A percentile compares a stretch with the other conserved stretches of the same genome.
Conservation (phyloP, 1,139 yeast species). For the Magnusiomyces ingens region DNA sequence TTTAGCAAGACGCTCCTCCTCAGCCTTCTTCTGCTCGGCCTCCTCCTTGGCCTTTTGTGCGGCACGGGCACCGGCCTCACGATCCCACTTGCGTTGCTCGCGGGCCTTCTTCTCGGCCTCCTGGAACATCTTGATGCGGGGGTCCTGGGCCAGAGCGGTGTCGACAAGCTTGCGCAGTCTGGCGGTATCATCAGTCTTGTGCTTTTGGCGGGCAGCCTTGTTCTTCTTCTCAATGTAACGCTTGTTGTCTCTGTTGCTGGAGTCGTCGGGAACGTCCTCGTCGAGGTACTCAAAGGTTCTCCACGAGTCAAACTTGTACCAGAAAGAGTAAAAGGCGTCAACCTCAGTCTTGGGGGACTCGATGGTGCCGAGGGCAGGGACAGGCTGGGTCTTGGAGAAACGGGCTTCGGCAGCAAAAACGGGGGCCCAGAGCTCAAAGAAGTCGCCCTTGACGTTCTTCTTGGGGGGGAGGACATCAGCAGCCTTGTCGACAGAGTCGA, state of each 20-base stretch:
- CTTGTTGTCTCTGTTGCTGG: constrained; percentile 98
- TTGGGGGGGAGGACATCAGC: constrained; percentile 81
- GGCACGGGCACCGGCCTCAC: constrained; percentile 94
- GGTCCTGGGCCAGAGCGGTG: constrained; percentile 84
- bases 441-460: constrained; percentile 49
- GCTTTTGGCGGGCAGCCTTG: constrained; percentile 93
- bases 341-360: constrained; percentile 73
- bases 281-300: constrained; percentile 96
- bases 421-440: constrained; percentile 88
- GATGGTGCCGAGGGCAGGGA: constrained; percentile 68
- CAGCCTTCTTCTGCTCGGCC: constrained; percentile 76
- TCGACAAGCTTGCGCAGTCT: constrained; percentile 82
- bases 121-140: constrained; percentile 89
- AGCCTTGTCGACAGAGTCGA: constrained; percentile 85
- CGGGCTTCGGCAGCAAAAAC: constrained; percentile 86
- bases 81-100: constrained; percentile 95
- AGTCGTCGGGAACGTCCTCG: constrained; percentile 99
- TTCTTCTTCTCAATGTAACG: constrained; percentile 98
- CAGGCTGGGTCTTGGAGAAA: constrained; percentile 86
- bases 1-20: constrained; percentile 59
- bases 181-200: constrained; percentile 95
- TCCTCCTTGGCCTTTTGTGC: constrained; percentile 79
- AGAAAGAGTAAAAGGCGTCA: constrained; percentile 81
- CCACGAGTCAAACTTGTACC: constrained; percentile 98
- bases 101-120: constrained; percentile 92